Evolutionary conservation across 768 basidiomycete genomes (phyloP).

Genomic region (Cytidiella melzeri): DNA sequence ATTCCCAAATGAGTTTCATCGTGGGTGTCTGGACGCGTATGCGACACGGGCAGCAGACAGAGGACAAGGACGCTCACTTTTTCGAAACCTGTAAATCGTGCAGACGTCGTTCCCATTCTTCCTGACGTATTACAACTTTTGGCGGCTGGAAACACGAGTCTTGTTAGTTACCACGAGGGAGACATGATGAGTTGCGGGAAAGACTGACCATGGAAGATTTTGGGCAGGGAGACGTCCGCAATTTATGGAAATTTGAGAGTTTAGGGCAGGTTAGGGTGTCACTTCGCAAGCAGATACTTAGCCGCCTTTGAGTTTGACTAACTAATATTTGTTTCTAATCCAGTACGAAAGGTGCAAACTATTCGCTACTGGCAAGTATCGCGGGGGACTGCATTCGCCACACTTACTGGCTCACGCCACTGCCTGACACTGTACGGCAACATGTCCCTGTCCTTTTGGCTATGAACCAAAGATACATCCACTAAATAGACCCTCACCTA

Average conservation of each 20-base stretch:
- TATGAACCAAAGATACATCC: too few relatives aligned
- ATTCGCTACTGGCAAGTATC: too few relatives aligned
- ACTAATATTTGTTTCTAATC: too few relatives aligned
- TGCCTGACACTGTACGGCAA: too few relatives aligned
- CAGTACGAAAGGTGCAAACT: too few relatives aligned
- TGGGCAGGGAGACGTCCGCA: conserved; percentile 16
- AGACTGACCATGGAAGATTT: conserved; percentile 23
- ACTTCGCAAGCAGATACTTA: too few relatives aligned
- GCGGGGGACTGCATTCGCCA: too few relatives aligned
- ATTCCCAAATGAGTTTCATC: conserved; percentile 94
- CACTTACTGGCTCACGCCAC: too few relatives aligned
- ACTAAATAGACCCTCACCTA: too few relatives aligned
- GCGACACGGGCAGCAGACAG: conserved; percentile 5
- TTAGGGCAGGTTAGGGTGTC: conserved; percentile 44
- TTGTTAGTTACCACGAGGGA: conserved; percentile 5
- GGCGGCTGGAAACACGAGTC: conserved; percentile 24
- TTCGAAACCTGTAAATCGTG: conserved; percentile 81
- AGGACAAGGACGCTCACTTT: conserved; percentile 57
- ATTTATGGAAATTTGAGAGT: conserved; percentile 28
- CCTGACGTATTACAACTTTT: conserved; percentile 58
- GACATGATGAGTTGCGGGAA: background rate
- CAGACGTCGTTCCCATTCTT: conserved; percentile 83
- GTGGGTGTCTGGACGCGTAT: conserved; percentile 24
- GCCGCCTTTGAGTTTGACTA: too few relatives aligned
- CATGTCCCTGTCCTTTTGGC: too few relatives aligned